Percentiles rank a stretch among this genome's conserved stretches.
These are phyloP conservation scores for Fusarium sp. DNA, from an alignment of 2,329 filamentous ascomycete genomes.

Conservation along the genomic window DNA sequence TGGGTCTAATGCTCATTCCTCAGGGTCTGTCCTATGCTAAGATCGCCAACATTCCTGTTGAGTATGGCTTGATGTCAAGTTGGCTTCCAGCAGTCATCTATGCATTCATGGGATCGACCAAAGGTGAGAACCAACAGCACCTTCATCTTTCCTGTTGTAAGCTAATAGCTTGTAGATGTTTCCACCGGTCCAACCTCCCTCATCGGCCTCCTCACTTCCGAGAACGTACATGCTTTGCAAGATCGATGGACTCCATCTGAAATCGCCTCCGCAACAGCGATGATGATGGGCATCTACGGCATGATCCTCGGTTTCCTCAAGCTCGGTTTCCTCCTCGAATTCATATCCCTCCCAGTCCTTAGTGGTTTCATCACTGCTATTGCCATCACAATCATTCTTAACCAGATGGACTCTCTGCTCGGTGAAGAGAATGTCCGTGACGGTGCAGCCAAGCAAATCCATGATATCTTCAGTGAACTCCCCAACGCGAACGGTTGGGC, in stretches of 20 bases:
- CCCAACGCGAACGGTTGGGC: conserved; percentile 69
- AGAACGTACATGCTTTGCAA: conserved; percentile 66
- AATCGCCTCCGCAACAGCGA: conserved; percentile 70
- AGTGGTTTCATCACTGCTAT: conserved; percentile 75
- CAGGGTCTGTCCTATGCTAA: conserved; percentile 72
- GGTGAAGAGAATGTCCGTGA: conserved; percentile 64
- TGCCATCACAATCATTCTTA: conserved; percentile 73
- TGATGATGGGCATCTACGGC: conserved; percentile 72
- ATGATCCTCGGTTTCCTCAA: conserved; percentile 70
- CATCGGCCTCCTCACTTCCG: conserved; percentile 71
- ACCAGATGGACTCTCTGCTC: conserved; percentile 72
- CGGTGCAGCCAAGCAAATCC: conserved; percentile 68
- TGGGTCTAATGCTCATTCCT: conserved; percentile 71
- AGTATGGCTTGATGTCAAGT: conserved; percentile 69
- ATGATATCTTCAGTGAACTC: conserved; percentile 67
- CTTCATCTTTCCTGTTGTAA: rapidly evolving
- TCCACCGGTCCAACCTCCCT: conserved; percentile 74
- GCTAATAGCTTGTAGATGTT: conserved; percentile 58
- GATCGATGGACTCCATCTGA: conserved; percentile 65
- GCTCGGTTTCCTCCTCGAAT: conserved; percentile 74
- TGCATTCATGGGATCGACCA: conserved; percentile 71
- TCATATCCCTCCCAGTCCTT: conserved; percentile 73
- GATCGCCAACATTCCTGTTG: conserved; percentile 70
- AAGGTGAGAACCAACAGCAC: conserved; percentile 56
- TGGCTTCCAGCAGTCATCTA: conserved; percentile 70